Evolutionary conservation across 73 alveolate genomes (phyloP).

Genomic region (Urostyla sp.): DNA sequence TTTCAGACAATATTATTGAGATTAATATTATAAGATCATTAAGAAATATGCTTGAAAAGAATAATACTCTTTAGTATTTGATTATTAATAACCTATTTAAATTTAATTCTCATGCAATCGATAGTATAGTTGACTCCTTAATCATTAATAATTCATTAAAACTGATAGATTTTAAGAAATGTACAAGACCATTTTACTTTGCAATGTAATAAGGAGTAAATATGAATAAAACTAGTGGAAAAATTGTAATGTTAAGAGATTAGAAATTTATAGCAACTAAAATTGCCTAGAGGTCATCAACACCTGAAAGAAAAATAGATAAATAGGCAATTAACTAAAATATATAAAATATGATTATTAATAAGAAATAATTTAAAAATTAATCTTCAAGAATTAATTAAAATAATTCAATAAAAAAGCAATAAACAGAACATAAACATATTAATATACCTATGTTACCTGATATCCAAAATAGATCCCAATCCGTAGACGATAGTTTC

Average conservation of each 20-base stretch:
- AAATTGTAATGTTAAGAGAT: not conserved
- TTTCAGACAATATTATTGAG: slow-evolving; percentile 39
- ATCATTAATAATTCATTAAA: not conserved
- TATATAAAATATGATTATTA: too few species aligned
- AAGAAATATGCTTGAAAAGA: slow-evolving; percentile 17
- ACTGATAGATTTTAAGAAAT: slow-evolving; percentile 20
- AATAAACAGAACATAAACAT: too few species aligned
- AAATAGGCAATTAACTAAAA: too few species aligned
- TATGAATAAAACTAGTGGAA: not conserved
- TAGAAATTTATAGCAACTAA: too few species aligned
- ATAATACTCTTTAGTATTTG: slow-evolving; percentile 19
- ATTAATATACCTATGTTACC: too few species aligned
- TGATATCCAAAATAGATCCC: too few species aligned
- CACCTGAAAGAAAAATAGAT: too few species aligned
- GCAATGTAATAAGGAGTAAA: slow-evolving; percentile 8
- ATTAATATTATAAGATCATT: slow-evolving; percentile 27
- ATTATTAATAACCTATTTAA: slow-evolving; percentile 30
- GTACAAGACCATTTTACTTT: slow-evolving; percentile 21
- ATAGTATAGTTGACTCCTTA: not conserved
- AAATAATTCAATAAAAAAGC: too few species aligned
- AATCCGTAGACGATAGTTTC: too few species aligned
- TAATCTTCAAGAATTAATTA: too few species aligned
- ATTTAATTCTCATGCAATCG: slow-evolving; percentile 4
- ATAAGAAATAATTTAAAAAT: too few species aligned
- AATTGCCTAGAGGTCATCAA: too few species aligned